A percentile compares a stretch with the other conserved stretches of the same genome.
Evolutionary conservation across 1,284 basidiomycete species (phyloP).

Genomic region (Cutaneotrichosporon dermatis): DNA sequence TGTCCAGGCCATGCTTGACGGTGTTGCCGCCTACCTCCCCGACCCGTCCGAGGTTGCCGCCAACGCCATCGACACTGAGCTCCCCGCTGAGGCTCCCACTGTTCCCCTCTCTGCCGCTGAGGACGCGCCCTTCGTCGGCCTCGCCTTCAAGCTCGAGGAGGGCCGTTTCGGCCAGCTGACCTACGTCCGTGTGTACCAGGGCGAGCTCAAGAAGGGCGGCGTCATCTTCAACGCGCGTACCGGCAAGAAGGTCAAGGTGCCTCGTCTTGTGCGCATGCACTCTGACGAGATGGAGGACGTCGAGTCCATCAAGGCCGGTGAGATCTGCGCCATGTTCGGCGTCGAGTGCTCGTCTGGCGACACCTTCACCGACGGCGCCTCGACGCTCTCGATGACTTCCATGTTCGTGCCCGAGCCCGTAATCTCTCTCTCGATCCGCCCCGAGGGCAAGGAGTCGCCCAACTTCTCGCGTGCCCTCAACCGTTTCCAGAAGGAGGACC

Average conservation of each 20-base stretch:
- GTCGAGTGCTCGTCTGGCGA: conserved; percentile 98
- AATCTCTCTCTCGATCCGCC: conserved; percentile 90
- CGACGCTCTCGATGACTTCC: conserved; percentile 85
- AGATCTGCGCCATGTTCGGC: conserved; percentile 99
- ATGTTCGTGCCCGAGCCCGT: conserved; percentile 99
- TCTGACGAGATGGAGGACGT: conserved; percentile 99
- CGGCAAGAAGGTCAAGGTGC: conserved; percentile 98
- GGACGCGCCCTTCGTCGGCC: conserved; percentile 80
- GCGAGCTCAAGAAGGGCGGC: conserved; percentile 76
- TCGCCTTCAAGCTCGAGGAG: conserved; percentile 99
- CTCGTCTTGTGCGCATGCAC: conserved; percentile 95
- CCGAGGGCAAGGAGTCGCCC: conserved; percentile 84
- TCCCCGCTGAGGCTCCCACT: conserved; percentile 62
- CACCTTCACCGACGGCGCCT: conserved; percentile 91
- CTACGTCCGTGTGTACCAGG: conserved; percentile 99
- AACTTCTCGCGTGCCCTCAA: conserved; percentile 96
- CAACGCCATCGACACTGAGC: conserved; percentile 75
- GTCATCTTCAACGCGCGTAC: conserved; percentile 90
- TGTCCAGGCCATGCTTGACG: conserved; percentile 90
- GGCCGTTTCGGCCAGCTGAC: conserved; percentile 96
- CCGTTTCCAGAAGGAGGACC: conserved; percentile 98
- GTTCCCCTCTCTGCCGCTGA: conserved; percentile 75
- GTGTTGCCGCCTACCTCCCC: conserved; percentile 92
- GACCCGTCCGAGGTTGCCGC: conserved; percentile 77
- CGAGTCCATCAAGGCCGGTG: conserved; percentile 89